These are phyloP conservation scores for Pleurotus tuoliensis DNA, from an alignment of 768 basidiomycete genomes.

Conservation along the genomic window DNA sequence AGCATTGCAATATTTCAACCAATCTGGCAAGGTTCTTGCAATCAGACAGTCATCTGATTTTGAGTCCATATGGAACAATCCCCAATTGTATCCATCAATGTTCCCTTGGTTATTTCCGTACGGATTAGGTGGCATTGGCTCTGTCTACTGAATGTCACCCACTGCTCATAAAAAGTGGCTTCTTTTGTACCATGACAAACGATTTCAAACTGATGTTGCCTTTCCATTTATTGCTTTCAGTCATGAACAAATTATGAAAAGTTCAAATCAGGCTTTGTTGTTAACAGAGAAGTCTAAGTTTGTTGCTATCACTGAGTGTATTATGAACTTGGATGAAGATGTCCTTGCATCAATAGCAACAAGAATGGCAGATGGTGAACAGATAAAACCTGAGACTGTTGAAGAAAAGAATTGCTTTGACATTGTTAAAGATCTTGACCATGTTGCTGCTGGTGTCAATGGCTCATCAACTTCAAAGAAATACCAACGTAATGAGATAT, in stretches of 20 bases:
- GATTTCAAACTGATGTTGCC: constrained; percentile 22
- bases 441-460: constrained; percentile 25
- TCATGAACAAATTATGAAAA: constrained; percentile 23
- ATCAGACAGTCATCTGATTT: constrained; percentile 15
- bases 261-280: constrained; percentile 21
- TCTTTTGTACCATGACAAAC: constrained; percentile 27
- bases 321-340: constrained; percentile 18
- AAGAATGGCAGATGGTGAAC: constrained; percentile 20
- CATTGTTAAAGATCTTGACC: constrained; percentile 29
- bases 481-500: constrained; percentile 1
- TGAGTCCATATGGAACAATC: constrained; percentile 21
- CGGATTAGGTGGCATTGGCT: constrained; percentile 27
- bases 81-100: constrained; percentile 24
- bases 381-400: constrained; percentile 21
- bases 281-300: constrained; percentile 23
- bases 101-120: constrained; percentile 38
- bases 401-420: constrained; percentile 31
- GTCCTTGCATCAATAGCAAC: constrained; percentile 17
- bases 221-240: constrained; percentile 25
- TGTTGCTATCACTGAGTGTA: constrained; percentile 16
- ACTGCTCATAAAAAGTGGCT: constrained; percentile 21
- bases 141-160: constrained; percentile 9
- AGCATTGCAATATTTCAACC: background rate
- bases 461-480: constrained; percentile 16
- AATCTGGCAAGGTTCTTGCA: constrained; percentile 15